Conservation (phyloP, 129 eudicot genomes). For the Chrysanthemum seticuspe region DNA sequence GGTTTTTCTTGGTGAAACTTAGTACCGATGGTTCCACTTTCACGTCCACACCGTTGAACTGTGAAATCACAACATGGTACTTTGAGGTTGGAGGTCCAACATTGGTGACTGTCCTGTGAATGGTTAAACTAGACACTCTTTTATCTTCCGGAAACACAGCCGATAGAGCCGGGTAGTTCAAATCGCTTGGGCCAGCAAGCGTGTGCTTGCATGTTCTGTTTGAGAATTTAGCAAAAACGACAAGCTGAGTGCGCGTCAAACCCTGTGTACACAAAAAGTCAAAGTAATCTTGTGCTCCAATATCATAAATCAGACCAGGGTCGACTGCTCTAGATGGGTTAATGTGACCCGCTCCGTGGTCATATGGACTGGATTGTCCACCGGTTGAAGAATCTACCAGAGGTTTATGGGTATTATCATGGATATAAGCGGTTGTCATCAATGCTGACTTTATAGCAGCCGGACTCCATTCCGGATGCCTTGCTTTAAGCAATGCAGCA, state of each 20-base stretch:
- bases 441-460: constrained; percentile 90
- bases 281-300: constrained; percentile 63
- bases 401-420: constrained; percentile 49
- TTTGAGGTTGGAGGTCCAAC: constrained; percentile 62
- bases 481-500: constrained; percentile 76
- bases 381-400: constrained; percentile 61
- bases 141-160: constrained; percentile 54
- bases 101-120: constrained; percentile 71
- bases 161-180: constrained; percentile 91
- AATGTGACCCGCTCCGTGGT: constrained; percentile 89
- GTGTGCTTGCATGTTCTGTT: constrained; percentile 51
- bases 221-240: constrained; percentile 61
- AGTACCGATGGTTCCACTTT: constrained; percentile 66
- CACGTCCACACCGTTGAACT: constrained; percentile 60
- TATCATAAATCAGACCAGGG: constrained; percentile 88
- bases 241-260: constrained; percentile 51
- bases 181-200: constrained; percentile 48
- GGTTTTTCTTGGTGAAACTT: constrained; percentile 45
- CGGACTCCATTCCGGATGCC: constrained; percentile 89
- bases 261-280: constrained; percentile 77
- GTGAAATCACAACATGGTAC: constrained; percentile 61
- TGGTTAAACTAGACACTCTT: constrained; percentile 36
- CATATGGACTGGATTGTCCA: constrained; percentile 60
- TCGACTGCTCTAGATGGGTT: constrained; percentile 74
- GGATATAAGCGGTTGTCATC: constrained; percentile 90